Conservation (phyloP, 805 yeast genomes). For the Lachancea lanzarotensis region DNA sequence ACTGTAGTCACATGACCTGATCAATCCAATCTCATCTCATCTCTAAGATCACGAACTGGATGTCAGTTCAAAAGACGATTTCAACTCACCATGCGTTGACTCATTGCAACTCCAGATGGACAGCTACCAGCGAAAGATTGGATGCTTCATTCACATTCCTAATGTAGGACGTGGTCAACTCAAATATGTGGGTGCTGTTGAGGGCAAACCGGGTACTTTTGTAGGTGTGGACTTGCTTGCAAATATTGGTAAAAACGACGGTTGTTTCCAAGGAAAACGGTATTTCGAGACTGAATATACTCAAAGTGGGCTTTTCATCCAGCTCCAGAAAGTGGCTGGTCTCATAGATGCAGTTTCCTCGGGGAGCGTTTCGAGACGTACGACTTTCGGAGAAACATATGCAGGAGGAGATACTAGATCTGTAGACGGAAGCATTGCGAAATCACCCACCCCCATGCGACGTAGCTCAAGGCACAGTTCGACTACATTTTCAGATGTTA, state of each 20-base stretch:
- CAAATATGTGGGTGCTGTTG: constrained; percentile 65
- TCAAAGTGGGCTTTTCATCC: constrained; percentile 68
- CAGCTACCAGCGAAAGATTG: constrained; percentile 24
- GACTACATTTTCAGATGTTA: constrained; percentile 27
- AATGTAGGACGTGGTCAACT: constrained; percentile 65
- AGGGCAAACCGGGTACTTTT: constrained; percentile 65
- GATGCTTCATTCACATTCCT: constrained; percentile 44
- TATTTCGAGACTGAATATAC: constrained; percentile 64
- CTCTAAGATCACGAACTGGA: not conserved
- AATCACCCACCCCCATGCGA: constrained; percentile 18
- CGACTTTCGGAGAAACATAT: constrained; percentile 10
- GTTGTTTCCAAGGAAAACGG: constrained; percentile 63
- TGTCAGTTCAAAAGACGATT: not conserved
- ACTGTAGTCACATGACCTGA: too few relatives aligned
- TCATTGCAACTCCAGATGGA: constrained; percentile 1
- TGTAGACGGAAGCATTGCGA: constrained; percentile 6
- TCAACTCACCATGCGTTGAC: not conserved
- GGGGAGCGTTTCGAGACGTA: constrained; percentile 13
- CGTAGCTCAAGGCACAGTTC: constrained; percentile 29
- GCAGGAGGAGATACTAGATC: constrained; percentile 8
- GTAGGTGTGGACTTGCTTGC: constrained; percentile 83
- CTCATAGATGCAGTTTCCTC: constrained; percentile 18
- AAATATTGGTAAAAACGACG: constrained; percentile 73
- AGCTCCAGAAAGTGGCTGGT: constrained; percentile 41
- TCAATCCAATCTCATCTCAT: not conserved